Conservation (phyloP, 2,329 filamentous ascomycete species). For the Penicillium sp. region DNA sequence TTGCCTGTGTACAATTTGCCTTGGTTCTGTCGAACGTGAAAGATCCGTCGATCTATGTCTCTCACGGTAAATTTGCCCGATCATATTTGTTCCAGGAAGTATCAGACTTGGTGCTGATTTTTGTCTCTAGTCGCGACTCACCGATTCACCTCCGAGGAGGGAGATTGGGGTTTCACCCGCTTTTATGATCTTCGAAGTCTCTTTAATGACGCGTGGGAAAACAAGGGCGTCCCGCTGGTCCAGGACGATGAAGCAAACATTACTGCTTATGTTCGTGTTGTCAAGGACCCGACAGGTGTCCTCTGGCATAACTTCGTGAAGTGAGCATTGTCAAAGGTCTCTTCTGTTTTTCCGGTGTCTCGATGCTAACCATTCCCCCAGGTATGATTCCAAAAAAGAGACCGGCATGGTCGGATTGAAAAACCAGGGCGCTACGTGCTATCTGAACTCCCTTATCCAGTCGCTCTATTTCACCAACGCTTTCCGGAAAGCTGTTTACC, state of each 20-base stretch:
- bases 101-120: neutral
- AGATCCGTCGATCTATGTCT: constrained; percentile 79
- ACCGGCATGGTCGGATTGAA: constrained; percentile 96
- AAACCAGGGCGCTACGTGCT: constrained; percentile 94
- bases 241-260: constrained; percentile 53
- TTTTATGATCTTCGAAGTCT: constrained; percentile 88
- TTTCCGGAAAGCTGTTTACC: constrained; percentile 96
- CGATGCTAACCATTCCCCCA: constrained; percentile 50
- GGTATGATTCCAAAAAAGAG: constrained; percentile 98
- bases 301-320: constrained; percentile 54
- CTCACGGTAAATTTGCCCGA: constrained; percentile 62
- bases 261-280: constrained; percentile 53
- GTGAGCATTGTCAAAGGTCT: constrained; percentile 28
- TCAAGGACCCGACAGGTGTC: constrained; percentile 55
- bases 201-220: constrained; percentile 78
- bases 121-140: constrained; percentile 71
- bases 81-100: neutral
- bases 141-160: constrained; percentile 93
- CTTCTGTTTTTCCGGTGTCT: constrained; percentile 20
- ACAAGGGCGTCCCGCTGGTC: constrained; percentile 60
- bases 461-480: constrained; percentile 87
- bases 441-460: constrained; percentile 82
- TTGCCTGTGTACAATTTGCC: constrained; percentile 93
- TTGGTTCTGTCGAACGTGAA: constrained; percentile 93
- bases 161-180: constrained; percentile 98